Percentiles rank a stretch among this genome's conserved stretches.
Conservation (phyloP, 306 rosid genomes). For the Pyrus pyrifolia region DNA sequence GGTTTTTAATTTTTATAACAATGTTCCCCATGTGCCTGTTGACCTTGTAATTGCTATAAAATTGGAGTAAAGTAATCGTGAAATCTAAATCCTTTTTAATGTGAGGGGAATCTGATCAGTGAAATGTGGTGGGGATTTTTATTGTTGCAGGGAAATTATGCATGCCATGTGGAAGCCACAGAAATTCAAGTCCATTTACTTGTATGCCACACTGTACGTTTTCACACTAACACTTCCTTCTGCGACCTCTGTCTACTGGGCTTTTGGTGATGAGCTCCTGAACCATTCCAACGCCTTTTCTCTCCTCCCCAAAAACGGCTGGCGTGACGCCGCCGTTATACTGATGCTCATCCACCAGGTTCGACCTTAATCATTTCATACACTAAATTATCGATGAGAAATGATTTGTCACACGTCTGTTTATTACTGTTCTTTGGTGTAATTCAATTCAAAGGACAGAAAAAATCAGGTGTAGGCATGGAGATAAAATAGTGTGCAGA, state of each 20-base stretch:
- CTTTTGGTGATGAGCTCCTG: constrained; percentile 82
- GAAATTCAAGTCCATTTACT: constrained; percentile 82
- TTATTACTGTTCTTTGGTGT: neutral
- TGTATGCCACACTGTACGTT: constrained; percentile 83
- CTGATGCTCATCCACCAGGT: constrained; percentile 98
- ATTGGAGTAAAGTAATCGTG: neutral
- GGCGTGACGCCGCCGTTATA: constrained; percentile 82
- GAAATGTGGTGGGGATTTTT: neutral
- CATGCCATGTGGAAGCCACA: constrained; percentile 99
- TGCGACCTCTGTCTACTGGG: constrained; percentile 84
- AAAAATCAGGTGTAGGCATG: neutral
- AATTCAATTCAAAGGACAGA: neutral
- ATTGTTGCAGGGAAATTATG: constrained; percentile 78
- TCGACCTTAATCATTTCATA: neutral
- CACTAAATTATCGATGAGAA: neutral
- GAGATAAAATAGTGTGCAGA: neutral
- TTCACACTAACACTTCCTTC: constrained; percentile 89
- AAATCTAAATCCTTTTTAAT: neutral
- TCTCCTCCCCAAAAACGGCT: constrained; percentile 69
- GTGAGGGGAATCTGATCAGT: neutral
- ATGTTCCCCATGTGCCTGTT: constrained; percentile 4
- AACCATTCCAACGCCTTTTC: constrained; percentile 87
- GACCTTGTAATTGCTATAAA: neutral
- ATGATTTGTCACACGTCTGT: neutral
- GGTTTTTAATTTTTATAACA: neutral